Percentiles rank a stretch among this genome's conserved stretches.
phyloP scores from a whole-genome alignment of 306 rosid genomes.

The Mucuna pruriens region DNA sequence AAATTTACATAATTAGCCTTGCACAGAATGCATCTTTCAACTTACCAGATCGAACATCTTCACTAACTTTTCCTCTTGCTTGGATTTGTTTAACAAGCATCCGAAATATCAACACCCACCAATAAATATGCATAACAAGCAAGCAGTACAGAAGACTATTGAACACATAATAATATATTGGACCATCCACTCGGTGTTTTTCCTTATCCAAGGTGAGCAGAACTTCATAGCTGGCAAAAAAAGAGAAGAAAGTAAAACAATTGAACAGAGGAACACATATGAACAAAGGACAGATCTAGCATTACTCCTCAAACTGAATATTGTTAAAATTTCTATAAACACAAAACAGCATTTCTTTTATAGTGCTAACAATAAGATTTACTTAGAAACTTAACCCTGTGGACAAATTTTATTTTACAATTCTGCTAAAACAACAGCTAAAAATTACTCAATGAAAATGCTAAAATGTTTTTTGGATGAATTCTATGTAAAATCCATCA shows the following conservation, averaged over 20 bases:
- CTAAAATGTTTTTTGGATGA: neutral
- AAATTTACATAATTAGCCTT: conserved; percentile 22
- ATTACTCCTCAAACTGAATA: conserved; percentile 24
- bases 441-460: neutral
- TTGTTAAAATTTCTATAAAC: neutral
- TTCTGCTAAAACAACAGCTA: neutral
- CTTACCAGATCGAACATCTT: conserved; percentile 99
- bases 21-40: conserved; percentile 24
- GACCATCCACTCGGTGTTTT: conserved; percentile 74
- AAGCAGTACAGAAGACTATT: conserved; percentile 89
- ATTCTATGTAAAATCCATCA: conserved; percentile 18
- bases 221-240: conserved; percentile 83
- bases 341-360: neutral
- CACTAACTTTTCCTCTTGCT: conserved; percentile 85
- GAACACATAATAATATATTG: conserved; percentile 88
- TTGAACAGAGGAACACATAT: neutral
- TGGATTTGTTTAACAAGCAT: conserved; percentile 98
- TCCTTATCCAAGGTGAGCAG: conserved; percentile 80
- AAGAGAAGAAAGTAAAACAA: conserved; percentile 32
- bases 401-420: conserved; percentile 23
- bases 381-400: neutral
- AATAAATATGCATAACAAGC: conserved; percentile 87
- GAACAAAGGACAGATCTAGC: neutral
- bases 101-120: conserved; percentile 95
- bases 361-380: conserved; percentile 16